Evolutionary conservation across 495 filamentous ascomycete genomes (phyloP).

Genomic region (Bathelium albidoporum): DNA sequence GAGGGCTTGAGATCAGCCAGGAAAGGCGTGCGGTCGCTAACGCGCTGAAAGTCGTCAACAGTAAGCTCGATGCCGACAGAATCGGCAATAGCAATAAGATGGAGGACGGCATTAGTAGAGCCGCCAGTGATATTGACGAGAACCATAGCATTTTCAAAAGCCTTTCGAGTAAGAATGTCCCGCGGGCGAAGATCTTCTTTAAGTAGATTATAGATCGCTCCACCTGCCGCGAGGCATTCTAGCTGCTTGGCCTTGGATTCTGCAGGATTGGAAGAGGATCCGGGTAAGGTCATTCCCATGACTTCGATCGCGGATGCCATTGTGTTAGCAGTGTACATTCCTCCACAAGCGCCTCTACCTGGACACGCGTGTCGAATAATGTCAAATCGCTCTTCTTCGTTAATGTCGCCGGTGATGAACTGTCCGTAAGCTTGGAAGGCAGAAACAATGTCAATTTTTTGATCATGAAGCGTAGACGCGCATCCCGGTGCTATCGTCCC

Average conservation of each 20-base stretch:
- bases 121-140: conserved; percentile 91
- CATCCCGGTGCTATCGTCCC: conserved; percentile 90
- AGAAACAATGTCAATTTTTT: conserved; percentile 86
- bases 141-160: conserved; percentile 96
- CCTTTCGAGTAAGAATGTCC: conserved; percentile 84
- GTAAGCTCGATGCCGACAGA: conserved; percentile 86
- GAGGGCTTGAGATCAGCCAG: conserved; percentile 94
- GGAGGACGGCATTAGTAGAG: conserved; percentile 93
- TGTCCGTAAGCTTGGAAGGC: conserved; percentile 98
- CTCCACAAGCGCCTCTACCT: conserved; percentile 86
- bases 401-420: conserved; percentile 83
- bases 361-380: conserved; percentile 93
- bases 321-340: conserved; percentile 99
- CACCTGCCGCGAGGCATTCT: conserved; percentile 77
- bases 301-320: conserved; percentile 96
- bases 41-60: conserved; percentile 94
- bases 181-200: conserved; percentile 77
- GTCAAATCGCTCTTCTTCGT: conserved; percentile 81
- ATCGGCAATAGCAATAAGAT: conserved; percentile 93
- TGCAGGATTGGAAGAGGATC: conserved; percentile 86
- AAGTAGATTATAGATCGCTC: conserved; percentile 76
- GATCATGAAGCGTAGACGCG: conserved; percentile 50
- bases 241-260: conserved; percentile 74
- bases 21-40: conserved; percentile 85
- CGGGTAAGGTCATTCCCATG: conserved; percentile 91